Conservation (phyloP, 257 asterid species). For the Nicotiana tomentosiformis region DNA sequence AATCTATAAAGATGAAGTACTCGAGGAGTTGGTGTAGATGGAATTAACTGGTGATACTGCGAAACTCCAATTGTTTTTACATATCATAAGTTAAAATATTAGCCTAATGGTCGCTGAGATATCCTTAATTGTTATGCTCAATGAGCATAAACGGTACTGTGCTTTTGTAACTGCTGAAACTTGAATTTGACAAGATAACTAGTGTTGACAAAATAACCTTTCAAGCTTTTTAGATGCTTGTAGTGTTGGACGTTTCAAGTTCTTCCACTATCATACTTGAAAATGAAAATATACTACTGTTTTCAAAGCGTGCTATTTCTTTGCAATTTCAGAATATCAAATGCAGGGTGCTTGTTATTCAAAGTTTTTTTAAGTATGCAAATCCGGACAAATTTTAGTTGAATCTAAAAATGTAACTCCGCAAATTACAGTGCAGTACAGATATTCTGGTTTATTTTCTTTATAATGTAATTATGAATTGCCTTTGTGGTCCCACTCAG, state of each 20-base stretch:
- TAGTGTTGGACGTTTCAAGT: not conserved
- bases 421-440: not conserved
- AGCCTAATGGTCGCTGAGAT: slow-evolving; percentile 20
- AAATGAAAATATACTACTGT: not conserved
- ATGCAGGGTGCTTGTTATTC: not conserved
- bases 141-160: slow-evolving; percentile 5
- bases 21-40: slow-evolving; percentile 22
- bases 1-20: not conserved
- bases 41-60: slow-evolving; percentile 22
- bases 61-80: slow-evolving; percentile 25
- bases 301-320: not conserved
- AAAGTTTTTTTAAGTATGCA: not conserved
- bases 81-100: slow-evolving; percentile 18
- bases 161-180: slow-evolving; percentile 7
- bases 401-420: not conserved
- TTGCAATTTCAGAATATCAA: not conserved
- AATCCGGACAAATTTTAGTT: not conserved
- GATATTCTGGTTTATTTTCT: not conserved
- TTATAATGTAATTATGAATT: not conserved
- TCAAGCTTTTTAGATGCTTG: not conserved
- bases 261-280: not conserved
- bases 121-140: slow-evolving; percentile 13
- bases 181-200: not conserved
- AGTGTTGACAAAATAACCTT: not conserved
- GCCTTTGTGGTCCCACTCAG: not conserved